A percentile compares a stretch with the other conserved stretches of the same genome.
These are phyloP conservation scores for Didymella pinodella DNA, from an alignment of 2,329 filamentous ascomycete genomes.

Conservation along the genomic window DNA sequence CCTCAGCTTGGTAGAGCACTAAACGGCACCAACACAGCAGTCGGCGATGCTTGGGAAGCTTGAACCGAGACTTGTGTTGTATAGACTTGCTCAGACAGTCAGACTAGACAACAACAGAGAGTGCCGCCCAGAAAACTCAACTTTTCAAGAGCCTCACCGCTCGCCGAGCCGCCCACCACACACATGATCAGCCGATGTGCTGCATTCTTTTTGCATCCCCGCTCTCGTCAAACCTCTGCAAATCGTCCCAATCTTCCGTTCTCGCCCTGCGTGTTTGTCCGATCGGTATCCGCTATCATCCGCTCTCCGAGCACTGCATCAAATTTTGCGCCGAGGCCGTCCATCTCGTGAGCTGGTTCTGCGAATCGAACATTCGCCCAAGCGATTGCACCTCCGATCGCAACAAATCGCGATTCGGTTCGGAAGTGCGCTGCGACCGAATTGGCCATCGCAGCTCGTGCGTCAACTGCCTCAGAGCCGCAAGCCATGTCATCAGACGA, in stretches of 20 bases:
- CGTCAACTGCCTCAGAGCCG: slow-evolving; percentile 24
- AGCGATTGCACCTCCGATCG: slow-evolving; percentile 6
- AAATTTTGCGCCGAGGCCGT: slow-evolving; percentile 29
- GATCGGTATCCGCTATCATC: slow-evolving; percentile 20
- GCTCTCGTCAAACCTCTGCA: slow-evolving; percentile 21
- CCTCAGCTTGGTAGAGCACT: not conserved
- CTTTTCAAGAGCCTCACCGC: slow-evolving; percentile 22
- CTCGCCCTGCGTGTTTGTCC: slow-evolving; percentile 15
- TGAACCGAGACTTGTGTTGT: slow-evolving; percentile 8
- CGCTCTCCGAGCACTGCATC: slow-evolving; percentile 21
- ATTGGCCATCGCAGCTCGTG: slow-evolving; percentile 11
- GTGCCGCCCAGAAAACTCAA: slow-evolving; percentile 11
- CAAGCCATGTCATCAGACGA: slow-evolving; percentile 21
- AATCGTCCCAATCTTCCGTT: slow-evolving; percentile 17
- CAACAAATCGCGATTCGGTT: slow-evolving; percentile 12
- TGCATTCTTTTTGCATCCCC: slow-evolving; percentile 24
- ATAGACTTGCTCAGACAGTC: slow-evolving; percentile 1
- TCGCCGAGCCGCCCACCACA: slow-evolving; percentile 16
- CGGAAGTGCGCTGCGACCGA: slow-evolving; percentile 17
- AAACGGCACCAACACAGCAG: not conserved
- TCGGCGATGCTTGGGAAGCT: slow-evolving; percentile 17
- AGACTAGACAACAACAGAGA: slow-evolving; percentile 4
- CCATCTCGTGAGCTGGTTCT: slow-evolving; percentile 17
- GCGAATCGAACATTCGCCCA: slow-evolving; percentile 12
- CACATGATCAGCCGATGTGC: slow-evolving; percentile 17